These are phyloP conservation scores for Colletotrichum destructivum DNA, from an alignment of 2,329 filamentous ascomycete genomes.

Conservation along the genomic window DNA sequence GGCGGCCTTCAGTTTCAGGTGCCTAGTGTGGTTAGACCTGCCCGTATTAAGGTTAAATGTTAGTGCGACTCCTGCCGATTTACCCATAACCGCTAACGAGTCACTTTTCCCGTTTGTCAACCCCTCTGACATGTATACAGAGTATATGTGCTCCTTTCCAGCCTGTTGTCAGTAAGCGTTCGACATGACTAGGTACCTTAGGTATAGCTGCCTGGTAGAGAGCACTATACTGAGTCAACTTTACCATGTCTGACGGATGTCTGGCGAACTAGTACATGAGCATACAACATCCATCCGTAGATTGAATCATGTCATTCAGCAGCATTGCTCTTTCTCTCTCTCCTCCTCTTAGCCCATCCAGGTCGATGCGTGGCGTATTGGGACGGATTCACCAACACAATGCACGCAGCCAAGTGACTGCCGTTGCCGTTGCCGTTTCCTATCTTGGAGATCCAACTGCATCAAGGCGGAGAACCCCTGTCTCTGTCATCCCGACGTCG, in stretches of 20 bases:
- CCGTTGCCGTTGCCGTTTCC: slow-evolving; percentile 24
- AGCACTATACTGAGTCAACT: too few species aligned
- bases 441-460: slow-evolving; percentile 13
- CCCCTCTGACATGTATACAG: too few species aligned
- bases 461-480: slow-evolving; percentile 37
- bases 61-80: slow-evolving; percentile 21
- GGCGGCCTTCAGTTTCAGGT: neutral
- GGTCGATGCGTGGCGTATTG: slow-evolving; percentile 7
- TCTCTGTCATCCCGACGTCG: neutral
- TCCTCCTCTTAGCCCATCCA: slow-evolving; percentile 2
- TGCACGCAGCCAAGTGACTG: slow-evolving; percentile 30
- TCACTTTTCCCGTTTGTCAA: too few species aligned
- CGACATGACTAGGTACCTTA: too few species aligned
- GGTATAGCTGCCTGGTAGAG: too few species aligned
- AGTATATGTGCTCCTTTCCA: too few species aligned
- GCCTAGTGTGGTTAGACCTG: neutral
- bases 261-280: too few species aligned
- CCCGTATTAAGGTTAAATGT: slow-evolving; percentile 28
- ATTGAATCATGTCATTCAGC: too few species aligned
- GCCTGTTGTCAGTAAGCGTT: too few species aligned
- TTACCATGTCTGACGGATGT: too few species aligned
- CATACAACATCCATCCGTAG: too few species aligned
- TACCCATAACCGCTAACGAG: neutral
- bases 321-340: too few species aligned
- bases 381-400: neutral